phyloP scores from a whole-genome alignment of 2,329 filamentous ascomycete species.

The Aspergillus tamarii region DNA sequence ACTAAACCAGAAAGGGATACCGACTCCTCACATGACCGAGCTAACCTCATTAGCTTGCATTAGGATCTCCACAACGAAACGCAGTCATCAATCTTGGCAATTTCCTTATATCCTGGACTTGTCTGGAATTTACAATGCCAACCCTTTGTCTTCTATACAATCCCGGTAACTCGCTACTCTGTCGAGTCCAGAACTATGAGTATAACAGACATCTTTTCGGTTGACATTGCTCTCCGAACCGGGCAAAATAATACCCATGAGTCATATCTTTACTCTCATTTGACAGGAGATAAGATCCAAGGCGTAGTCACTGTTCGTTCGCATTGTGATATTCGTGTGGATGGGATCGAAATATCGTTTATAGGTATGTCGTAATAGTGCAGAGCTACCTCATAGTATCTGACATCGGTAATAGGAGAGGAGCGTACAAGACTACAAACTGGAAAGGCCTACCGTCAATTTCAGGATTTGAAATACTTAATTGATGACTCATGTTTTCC shows the following conservation, averaged over 20 bases:
- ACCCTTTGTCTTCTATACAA: neutral
- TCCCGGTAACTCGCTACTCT: no score
- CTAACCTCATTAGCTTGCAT: neutral
- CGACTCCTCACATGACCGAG: neutral
- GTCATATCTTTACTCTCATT: conserved; percentile 9
- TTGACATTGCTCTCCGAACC: neutral
- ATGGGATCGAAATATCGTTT: conserved; percentile 12
- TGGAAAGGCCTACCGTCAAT: conserved; percentile 10
- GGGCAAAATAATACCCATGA: neutral
- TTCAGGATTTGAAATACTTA: conserved; percentile 9
- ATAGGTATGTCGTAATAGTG: neutral
- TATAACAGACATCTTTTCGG: neutral
- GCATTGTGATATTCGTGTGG: conserved; percentile 8
- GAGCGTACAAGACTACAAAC: conserved; percentile 12
- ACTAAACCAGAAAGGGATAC: neutral
- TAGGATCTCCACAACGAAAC: neutral
- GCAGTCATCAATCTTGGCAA: neutral
- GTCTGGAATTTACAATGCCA: neutral
- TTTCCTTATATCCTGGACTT: neutral
- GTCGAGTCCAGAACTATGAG: neutral
- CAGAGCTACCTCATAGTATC: neutral
- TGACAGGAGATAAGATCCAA: conserved; percentile 14
- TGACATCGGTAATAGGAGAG: conserved; percentile 10
- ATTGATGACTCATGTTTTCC: conserved; percentile 8
- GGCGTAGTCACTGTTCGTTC: conserved; percentile 9